phyloP scores from a whole-genome alignment of 1,139 yeast genomes.

The Groenewaldozyma auringiensis region DNA sequence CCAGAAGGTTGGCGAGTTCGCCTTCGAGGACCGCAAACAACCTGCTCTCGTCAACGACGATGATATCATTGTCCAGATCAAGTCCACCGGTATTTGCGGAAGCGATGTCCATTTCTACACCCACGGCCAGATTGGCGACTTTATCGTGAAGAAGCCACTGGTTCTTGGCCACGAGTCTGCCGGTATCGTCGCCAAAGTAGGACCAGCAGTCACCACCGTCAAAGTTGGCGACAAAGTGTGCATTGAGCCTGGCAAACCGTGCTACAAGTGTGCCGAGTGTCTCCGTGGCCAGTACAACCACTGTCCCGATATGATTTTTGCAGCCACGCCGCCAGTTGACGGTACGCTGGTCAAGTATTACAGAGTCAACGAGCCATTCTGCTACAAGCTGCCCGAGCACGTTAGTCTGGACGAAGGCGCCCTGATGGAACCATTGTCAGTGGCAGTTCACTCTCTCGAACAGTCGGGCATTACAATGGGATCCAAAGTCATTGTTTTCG shows the following conservation, averaged over 20 bases:
- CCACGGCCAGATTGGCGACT: constrained; percentile 66
- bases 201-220: constrained; percentile 44
- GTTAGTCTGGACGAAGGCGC: constrained; percentile 83
- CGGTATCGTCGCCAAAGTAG: constrained; percentile 63
- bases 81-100: constrained; percentile 82
- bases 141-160: constrained; percentile 26
- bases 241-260: constrained; percentile 75
- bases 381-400: constrained; percentile 68
- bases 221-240: constrained; percentile 42
- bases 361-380: constrained; percentile 75
- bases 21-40: constrained; percentile 55
- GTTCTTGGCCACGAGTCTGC: constrained; percentile 64
- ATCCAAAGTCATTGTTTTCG: constrained; percentile 70
- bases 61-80: constrained; percentile 67
- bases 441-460: constrained; percentile 77
- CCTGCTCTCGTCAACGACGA: constrained; percentile 57
- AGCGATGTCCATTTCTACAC: constrained; percentile 79
- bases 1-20: constrained; percentile 54
- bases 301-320: constrained; percentile 78
- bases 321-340: constrained; percentile 76
- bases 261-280: constrained; percentile 8
- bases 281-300: constrained; percentile 74
- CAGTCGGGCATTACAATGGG: constrained; percentile 59
- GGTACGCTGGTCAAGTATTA: constrained; percentile 68
- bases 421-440: constrained; percentile 78